Conservation (phyloP, 768 basidiomycete genomes). For the Chalciporus pseudorubinellus region DNA sequence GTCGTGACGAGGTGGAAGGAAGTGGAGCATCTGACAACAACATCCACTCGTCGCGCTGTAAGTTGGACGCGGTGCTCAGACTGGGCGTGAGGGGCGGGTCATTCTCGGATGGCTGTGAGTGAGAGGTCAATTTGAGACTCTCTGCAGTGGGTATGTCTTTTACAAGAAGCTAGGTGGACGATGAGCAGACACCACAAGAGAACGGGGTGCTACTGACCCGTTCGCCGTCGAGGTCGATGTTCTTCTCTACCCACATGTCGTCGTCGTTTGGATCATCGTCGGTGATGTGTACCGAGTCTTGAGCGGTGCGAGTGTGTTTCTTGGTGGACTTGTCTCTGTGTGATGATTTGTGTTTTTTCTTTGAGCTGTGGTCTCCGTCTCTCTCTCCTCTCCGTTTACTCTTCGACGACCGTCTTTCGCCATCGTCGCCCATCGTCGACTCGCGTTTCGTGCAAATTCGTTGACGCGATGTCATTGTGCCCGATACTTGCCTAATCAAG, state of each 20-base stretch:
- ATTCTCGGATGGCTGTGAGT: constrained; percentile 45
- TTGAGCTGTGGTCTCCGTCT: constrained; percentile 45
- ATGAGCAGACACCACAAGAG: constrained; percentile 3
- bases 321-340: constrained; percentile 36
- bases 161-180: constrained; percentile 49
- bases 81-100: constrained; percentile 48
- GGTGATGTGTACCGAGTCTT: constrained; percentile 40
- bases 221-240: constrained; percentile 75
- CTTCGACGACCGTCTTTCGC: constrained; percentile 20
- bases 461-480: neutral
- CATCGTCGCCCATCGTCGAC: constrained; percentile 21
- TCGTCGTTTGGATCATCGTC: constrained; percentile 77
- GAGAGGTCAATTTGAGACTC: constrained; percentile 66
- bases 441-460: neutral
- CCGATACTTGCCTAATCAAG: neutral
- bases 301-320: constrained; percentile 34
- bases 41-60: constrained; percentile 91
- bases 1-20: constrained; percentile 32
- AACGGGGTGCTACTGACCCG: constrained; percentile 45
- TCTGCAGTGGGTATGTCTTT: constrained; percentile 76
- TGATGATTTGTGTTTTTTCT: constrained; percentile 54
- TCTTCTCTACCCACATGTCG: constrained; percentile 87
- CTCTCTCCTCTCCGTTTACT: constrained; percentile 34
- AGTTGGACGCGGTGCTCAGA: constrained; percentile 44
- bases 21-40: constrained; percentile 34